A percentile compares a stretch with the other conserved stretches of the same genome.
Conservation (phyloP, 23 red algal species). For the Gracilaria vermiculophylla region DNA sequence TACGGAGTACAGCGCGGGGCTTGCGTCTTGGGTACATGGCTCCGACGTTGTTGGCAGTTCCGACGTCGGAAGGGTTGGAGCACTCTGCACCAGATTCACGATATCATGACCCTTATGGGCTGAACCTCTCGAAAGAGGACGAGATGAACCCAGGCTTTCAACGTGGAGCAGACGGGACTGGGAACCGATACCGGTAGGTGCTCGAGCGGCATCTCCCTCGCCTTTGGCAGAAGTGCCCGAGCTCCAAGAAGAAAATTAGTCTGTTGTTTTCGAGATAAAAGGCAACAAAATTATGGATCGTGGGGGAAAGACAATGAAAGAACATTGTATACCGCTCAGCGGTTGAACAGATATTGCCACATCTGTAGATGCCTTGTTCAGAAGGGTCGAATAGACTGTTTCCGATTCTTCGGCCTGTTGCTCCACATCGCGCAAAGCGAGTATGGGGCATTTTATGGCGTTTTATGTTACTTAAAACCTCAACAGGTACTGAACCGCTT, state of each 20-base stretch:
- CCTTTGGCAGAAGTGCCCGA: neutral
- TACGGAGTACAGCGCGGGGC: neutral
- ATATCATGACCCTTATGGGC: neutral
- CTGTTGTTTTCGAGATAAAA: neutral
- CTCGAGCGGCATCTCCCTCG: neutral
- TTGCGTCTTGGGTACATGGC: too few relatives aligned
- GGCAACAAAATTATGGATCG: neutral
- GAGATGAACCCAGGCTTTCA: too few relatives aligned
- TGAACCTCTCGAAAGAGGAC: neutral
- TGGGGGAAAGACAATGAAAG: neutral
- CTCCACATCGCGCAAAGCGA: neutral
- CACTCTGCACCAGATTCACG: neutral
- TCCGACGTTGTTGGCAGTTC: too few relatives aligned
- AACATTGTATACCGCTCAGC: too few relatives aligned
- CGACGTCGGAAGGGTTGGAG: neutral
- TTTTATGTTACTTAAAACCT: neutral
- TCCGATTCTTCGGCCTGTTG: neutral
- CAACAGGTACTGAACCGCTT: slow-evolving; percentile 7
- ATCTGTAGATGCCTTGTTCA: neutral
- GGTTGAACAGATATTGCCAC: neutral
- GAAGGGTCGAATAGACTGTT: neutral
- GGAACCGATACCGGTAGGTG: neutral
- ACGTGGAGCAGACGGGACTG: too few relatives aligned
- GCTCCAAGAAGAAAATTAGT: neutral
- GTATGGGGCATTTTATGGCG: neutral